Base-by-base conservation (phyloP, 176 grass and related monocot genomes). In the Urochloa ruziziensis region DNA sequence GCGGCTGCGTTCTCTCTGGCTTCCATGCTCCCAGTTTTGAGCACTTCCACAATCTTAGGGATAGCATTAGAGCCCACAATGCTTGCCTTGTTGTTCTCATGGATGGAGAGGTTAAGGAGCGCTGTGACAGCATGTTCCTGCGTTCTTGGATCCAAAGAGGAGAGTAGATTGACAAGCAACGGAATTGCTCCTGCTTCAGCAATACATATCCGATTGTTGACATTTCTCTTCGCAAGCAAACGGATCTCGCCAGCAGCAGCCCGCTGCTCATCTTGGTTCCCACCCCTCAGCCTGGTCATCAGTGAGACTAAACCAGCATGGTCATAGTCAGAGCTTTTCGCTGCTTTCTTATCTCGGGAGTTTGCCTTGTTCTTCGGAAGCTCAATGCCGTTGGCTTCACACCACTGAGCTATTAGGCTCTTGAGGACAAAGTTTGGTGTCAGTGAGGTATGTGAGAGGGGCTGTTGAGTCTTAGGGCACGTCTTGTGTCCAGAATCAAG, bases 1-100 rank as follows among this genome's bases (percentile, higher is more conserved):
- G 96, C 96, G 1, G 96, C 96, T 30, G 96, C 96, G 46, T 99
- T 99, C 79, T 99, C 96, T 80, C 93, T 96, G 39, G 96, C 93
- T 82, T 99, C 96, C 96, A 92, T 96, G 81, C 89, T 99, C 73
- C 91, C 93, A 30, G 58, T 92, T 85, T 94, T 90, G 2, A 99
- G 86, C 82, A 99, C 91, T 73, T 92, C 85, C 54, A 99, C 93
- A 17, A 99, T 96, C 83, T 87, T 90, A 39, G 91, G 93, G 81
- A 99, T 96, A 62, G 96, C 96, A 82, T 88, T 13, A 30, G 80
- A 91, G 24, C 90, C 83, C 27, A 99, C 93, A 15, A 99, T 99
- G 53, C 69, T 90, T 58, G 60, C 77, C 90, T 99, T 99, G 51
- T 99, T 99, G 62, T 80, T 93, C 27, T 96, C 93, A 16, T 99